Evolutionary conservation across 1,139 yeast species (phyloP), one percentile per base, ranked within the genome.

Genomic region (Geotrichum aggregatum): DNA sequence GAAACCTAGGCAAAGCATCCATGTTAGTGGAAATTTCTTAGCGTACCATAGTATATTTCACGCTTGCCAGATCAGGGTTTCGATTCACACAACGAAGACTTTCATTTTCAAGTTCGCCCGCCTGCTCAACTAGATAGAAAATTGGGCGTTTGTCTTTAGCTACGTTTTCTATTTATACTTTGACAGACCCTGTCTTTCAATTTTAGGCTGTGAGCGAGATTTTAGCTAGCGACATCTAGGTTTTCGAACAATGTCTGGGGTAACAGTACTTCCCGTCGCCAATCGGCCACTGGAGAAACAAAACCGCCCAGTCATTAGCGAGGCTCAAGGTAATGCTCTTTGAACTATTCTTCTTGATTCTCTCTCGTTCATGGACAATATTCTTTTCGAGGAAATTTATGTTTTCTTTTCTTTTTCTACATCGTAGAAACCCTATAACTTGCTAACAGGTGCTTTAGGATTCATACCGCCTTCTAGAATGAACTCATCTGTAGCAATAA

Each of bases 401-500:
- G 13, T 36, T 36, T 36, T 16, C 13, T 28, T 14, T 31, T 14
- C 38, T 31, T 30, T 43, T 19, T 31, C 42, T 10, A 5, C 16
- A n/a, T 35, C 16, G 16, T 2, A 4, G 24, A 7, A 22, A 21
- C 28, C 11, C 21, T 16, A 19, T n/a, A 22, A 11, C n/a, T 41
- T 18, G 31, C 42, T 26, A 19, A 13, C n/a, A 11, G 13, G 5
- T 18, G 2, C 18, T n/a, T 2, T 31, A 28, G 69, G 70, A 1
- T 47, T 49, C 1, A 59, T 57, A 6, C 78, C 79, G 0, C 62
- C 67, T 14, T 69, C 69, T 38, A 67, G 75, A 49, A 68, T 73
- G 44, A 77, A 75, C 59, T 71, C 80, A 2, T 71, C 82, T 0
- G 65, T 73, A 3, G 76, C 77, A 3, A 72, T 78, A 52, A 64